Conservation (phyloP, 1,284 basidiomycete species). For the Cutaneotrichosporon spelunceum region DNA sequence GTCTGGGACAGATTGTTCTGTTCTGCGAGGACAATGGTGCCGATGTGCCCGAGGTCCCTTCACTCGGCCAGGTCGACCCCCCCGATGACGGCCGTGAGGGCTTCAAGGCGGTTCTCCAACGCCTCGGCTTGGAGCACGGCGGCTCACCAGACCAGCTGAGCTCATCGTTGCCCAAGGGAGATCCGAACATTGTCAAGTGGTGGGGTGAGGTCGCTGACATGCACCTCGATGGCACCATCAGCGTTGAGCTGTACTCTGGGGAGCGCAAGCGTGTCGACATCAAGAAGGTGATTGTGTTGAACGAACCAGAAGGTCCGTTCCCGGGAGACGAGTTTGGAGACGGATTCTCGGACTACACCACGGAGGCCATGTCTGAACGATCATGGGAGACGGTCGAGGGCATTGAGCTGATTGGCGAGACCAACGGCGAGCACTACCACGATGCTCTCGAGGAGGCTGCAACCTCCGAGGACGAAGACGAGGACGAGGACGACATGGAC, state of each 20-base stretch:
- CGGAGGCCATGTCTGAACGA: constrained; percentile 27
- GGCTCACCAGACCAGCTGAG: constrained; percentile 15
- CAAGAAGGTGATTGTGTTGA: constrained; percentile 31
- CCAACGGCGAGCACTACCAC: background rate
- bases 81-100: constrained; percentile 26
- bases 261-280: constrained; percentile 24
- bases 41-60: constrained; percentile 37
- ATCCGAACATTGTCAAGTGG: constrained; percentile 47
- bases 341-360: constrained; percentile 29
- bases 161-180: constrained; percentile 23
- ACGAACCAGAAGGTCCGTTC: constrained; percentile 33
- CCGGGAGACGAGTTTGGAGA: constrained; percentile 27
- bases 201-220: constrained; percentile 53
- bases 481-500: constrained; percentile 17
- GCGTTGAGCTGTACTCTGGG: constrained; percentile 45
- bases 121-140: constrained; percentile 22
- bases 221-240: constrained; percentile 47
- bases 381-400: constrained; percentile 35
- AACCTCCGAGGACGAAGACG: constrained; percentile 8
- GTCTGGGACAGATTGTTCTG: constrained; percentile 78
- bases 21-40: constrained; percentile 52
- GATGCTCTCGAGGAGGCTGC: background rate
- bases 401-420: background rate
- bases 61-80: constrained; percentile 37
- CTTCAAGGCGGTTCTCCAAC: constrained; percentile 28